A percentile compares a stretch with the other conserved stretches of the same genome.
Conservation (phyloP, 345 rosid genomes). For the Hevea brasiliensis region DNA sequence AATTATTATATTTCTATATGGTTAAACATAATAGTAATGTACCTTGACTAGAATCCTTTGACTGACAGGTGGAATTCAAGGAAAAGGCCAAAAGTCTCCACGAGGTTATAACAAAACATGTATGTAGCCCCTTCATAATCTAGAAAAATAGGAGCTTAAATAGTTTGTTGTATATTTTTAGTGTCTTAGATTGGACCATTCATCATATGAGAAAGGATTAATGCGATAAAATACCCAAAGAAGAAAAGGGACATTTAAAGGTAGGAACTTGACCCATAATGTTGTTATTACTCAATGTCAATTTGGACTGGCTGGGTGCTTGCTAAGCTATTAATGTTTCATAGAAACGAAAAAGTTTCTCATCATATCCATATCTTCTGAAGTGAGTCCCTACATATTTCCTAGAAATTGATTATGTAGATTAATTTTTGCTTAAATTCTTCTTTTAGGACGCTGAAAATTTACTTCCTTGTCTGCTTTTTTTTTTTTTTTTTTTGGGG, state of each 20-base stretch:
- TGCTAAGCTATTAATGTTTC: not conserved
- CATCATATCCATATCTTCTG: not conserved
- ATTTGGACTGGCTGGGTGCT: not conserved
- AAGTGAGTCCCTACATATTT: not conserved
- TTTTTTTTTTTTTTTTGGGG: no score
- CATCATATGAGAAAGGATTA: not conserved
- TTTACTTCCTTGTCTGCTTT: not conserved
- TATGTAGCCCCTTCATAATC: constrained; percentile 19
- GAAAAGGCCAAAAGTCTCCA: constrained; percentile 53
- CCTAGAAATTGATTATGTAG: not conserved
- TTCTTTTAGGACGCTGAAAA: not conserved
- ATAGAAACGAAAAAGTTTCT: not conserved
- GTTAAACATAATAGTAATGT: not conserved
- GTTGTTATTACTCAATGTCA: not conserved
- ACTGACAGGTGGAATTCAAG: constrained; percentile 46
- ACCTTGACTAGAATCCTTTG: constrained; percentile 16
- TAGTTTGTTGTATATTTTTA: not conserved
- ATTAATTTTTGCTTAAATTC: not conserved
- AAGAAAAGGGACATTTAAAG: not conserved
- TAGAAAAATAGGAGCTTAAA: not conserved
- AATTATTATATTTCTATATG: not conserved
- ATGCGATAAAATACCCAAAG: not conserved
- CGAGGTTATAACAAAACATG: constrained; percentile 49
- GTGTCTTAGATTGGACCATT: not conserved
- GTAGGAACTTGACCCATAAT: not conserved